Evolutionary conservation across 441 rosid genomes (phyloP), one percentile per base, ranked within the genome.

Genomic region (Gossypium davidsonii): DNA sequence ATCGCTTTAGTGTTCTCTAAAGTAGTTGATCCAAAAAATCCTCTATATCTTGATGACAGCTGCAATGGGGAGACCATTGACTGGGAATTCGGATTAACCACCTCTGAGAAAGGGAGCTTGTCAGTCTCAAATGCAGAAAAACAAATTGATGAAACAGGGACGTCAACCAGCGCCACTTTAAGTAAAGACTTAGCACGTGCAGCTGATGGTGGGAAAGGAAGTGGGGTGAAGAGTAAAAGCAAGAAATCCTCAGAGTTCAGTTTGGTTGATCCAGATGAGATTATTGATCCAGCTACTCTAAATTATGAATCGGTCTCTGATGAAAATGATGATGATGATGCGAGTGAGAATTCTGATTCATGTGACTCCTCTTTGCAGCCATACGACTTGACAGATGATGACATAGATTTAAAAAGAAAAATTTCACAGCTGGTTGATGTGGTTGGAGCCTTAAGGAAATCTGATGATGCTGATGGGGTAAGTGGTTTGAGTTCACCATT

Each of bases 401-500:
- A 89, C 76, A 79, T 83, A 31, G 97, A 95, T 83, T 80, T 93
- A 67, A 87, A 85, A 69, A 82, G 80, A 76, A 90, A 87, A 28
- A 67, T 89, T 67, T 82, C 97, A 10, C 98, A 95, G 77, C 87
- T 93, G 83, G 91, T 87, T 77, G 99, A 95, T 85, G 90, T 95
- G 70, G 91, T 90, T 76, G 92, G 89, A 84, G 99, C 98, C 79
- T 86, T 95, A 72, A 84, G 93, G 83, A 95, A 95, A 86, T 77
- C 89, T 71, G 91, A 95, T 81, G 97, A 93, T 85, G 90, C 88
- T 77, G 91, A 90, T 65, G 98, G 98, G 88, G 99, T 95, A 79
- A 76, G 95, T 91, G 53, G 57, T 49, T 75, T 51, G 44, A 67
- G 56, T 73, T 75, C 66, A 67, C 62, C 70, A 11, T 44, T 68